These are phyloP conservation scores for Trypanosoma conorhini DNA, from an alignment of 208 protist species.

Conservation along the genomic window DNA sequence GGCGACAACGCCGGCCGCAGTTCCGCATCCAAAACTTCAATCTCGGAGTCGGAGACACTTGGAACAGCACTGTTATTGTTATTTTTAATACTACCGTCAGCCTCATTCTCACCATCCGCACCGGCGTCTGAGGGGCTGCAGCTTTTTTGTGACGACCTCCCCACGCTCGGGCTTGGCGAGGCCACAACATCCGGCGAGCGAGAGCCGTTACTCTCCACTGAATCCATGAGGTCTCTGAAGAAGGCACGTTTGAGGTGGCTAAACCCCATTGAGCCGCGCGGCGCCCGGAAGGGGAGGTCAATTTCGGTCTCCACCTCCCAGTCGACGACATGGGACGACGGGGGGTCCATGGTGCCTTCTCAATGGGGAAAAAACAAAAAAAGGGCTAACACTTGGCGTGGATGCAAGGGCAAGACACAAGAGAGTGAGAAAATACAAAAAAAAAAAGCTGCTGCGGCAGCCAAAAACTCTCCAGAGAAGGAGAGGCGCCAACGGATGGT, in stretches of 20 bases:
- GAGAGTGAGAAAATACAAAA: constrained; percentile 15
- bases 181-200: background rate
- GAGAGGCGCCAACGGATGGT: background rate
- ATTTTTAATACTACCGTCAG: background rate
- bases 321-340: background rate
- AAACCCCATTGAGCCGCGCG: background rate
- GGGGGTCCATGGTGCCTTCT: constrained; percentile 5
- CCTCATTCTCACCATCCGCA: background rate
- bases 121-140: background rate
- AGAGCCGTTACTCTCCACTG: background rate
- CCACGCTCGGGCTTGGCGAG: background rate
- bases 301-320: background rate
- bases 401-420: background rate
- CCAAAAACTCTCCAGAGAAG: background rate
- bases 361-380: background rate
- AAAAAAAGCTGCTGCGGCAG: background rate
- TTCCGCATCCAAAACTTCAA: background rate
- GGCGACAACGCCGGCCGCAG: background rate
- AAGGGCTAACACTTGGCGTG: background rate
- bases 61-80: too few relatives aligned
- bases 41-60: background rate
- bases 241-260: constrained; percentile 28
- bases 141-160: background rate
- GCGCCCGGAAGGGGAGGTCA: background rate
- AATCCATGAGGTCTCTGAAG: constrained; percentile 8